phyloP scores from a whole-genome alignment of 1,139 yeast species.

The Hansenula lynferdii region DNA sequence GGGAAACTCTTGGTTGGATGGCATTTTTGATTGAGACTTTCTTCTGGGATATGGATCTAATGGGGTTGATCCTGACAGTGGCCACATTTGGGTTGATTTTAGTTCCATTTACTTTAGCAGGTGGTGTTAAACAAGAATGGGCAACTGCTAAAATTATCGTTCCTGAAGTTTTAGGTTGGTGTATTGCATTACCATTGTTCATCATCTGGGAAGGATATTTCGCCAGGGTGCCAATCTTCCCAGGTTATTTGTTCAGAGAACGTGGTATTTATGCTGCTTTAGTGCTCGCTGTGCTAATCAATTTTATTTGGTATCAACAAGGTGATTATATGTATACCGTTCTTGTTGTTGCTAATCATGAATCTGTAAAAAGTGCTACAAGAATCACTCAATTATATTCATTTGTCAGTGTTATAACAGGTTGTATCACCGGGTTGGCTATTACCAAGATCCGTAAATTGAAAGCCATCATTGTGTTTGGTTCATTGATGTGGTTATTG shows the following conservation, averaged over 20 bases:
- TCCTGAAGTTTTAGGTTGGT: constrained; percentile 57
- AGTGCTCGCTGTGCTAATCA: constrained; percentile 45
- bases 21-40: constrained; percentile 27
- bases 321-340: constrained; percentile 64
- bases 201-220: constrained; percentile 48
- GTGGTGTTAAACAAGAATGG: constrained; percentile 52
- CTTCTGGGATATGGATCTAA: constrained; percentile 50
- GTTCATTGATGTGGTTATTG: constrained; percentile 47
- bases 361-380: constrained; percentile 53
- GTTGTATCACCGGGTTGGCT: constrained; percentile 49
- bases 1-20: constrained; percentile 22
- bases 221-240: constrained; percentile 48
- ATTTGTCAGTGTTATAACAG: constrained; percentile 59
- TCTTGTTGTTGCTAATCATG: constrained; percentile 52
- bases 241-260: constrained; percentile 48
- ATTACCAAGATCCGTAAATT: constrained; percentile 46
- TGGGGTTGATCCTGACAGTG: constrained; percentile 47
- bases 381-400: constrained; percentile 60
- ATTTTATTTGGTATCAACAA: constrained; percentile 62
- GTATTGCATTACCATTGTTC: constrained; percentile 45
- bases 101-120: constrained; percentile 52
- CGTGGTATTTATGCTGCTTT: constrained; percentile 61
- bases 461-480: constrained; percentile 56
- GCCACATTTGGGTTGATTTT: constrained; percentile 49
- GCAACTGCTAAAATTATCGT: constrained; percentile 49